Evolutionary conservation across 1,139 yeast genomes (phyloP), one percentile per base, ranked within the genome.

Genomic region (Lodderomyces orthopsilosis): DNA sequence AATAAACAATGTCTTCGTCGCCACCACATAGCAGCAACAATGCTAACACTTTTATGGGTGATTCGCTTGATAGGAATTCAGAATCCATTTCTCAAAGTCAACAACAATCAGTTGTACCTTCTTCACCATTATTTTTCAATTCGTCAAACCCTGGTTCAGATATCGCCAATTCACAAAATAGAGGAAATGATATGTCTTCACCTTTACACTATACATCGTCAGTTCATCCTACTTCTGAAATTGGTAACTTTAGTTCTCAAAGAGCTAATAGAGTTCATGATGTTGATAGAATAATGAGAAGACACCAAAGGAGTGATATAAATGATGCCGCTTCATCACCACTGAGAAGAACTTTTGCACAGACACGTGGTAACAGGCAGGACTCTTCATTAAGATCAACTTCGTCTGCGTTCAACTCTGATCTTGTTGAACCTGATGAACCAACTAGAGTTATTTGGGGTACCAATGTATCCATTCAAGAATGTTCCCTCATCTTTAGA

Each of bases 401-500:
- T 2, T 61, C 68, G 8, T 66, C 70, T 17, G 57, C 59, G 34
- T 52, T 64, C 13, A 58, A 54, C 42, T 58, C 68, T 13, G 70
- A 65, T 27, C 59, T 61, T 12, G 48, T 52, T 22, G 61, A 48
- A 38, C 56, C 54, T 28, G 82, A 77, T 47, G 94, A 84, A 51
- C 94, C 95, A 1, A 80, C 83, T 27, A 79, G 95, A 58, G 95
- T 93, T 45, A 91, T 93, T 57, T 93, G 99, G 99, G 99, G 99
- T 62, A 93, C 99, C 1, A 91, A 93, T 59, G 96, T 93, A 24
- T 85, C 95, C 35, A 90, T 94, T 55, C 87, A 83, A 56, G 96
- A 93, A 57, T 84, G 93, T 55, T 79, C 88, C 42, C 83, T 81
- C 52, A 75, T 78, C 41, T 93, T 93, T 67, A 75, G 95, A 51